A percentile compares a stretch with the other conserved stretches of the same genome.
phyloP scores from a whole-genome alignment of 345 rosid genomes.

The Geranium rotundifolium region DNA sequence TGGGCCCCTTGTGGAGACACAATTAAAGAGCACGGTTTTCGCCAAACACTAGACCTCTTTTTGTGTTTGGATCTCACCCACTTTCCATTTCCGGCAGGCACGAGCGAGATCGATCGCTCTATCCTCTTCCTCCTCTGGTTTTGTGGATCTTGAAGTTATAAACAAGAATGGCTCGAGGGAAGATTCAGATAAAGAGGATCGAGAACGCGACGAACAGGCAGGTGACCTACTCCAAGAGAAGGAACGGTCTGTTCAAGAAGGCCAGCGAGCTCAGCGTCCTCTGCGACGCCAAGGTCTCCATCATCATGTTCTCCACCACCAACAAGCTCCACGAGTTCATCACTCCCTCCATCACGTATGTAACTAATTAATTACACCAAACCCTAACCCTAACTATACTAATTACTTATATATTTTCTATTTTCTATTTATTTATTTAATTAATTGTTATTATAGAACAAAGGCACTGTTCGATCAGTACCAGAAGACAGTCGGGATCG shows the following conservation, averaged over 20 bases:
- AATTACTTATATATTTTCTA: neutral
- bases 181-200: slow-evolving; percentile 81
- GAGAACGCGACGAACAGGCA: slow-evolving; percentile 81
- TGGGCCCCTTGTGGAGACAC: too few species aligned
- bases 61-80: neutral
- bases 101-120: too few species aligned
- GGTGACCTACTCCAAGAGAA: slow-evolving; percentile 63
- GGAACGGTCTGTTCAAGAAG: slow-evolving; percentile 75
- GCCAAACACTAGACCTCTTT: too few species aligned
- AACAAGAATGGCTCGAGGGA: slow-evolving; percentile 52
- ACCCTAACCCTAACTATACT: too few species aligned
- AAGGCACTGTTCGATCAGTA: slow-evolving; percentile 60
- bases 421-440: neutral
- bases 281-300: slow-evolving; percentile 69
- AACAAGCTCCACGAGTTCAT: slow-evolving; percentile 62
- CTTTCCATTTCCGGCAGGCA: neutral
- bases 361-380: neutral
- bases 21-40: too few species aligned
- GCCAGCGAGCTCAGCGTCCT: slow-evolving; percentile 70
- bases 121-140: too few species aligned
- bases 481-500: slow-evolving; percentile 41
- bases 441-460: slow-evolving; percentile 31
- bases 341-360: slow-evolving; percentile 59
- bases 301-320: slow-evolving; percentile 64
- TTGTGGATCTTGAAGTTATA: neutral